A percentile compares a stretch with the other conserved stretches of the same genome.
phyloP scores from a whole-genome alignment of 2,329 filamentous ascomycete species.

The Ascochyta pisi region DNA sequence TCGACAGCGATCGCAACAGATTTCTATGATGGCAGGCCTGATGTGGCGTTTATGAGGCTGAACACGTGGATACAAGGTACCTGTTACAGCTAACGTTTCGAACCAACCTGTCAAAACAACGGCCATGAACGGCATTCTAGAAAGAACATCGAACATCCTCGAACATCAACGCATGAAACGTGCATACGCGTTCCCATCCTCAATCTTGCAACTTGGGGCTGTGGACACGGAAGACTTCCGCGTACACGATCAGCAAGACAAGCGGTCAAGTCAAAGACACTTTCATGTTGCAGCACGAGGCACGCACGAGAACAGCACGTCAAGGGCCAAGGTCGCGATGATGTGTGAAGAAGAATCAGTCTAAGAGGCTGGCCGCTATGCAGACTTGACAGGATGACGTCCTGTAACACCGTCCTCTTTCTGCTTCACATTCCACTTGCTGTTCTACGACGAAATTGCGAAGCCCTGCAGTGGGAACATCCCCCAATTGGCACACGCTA shows the following conservation, averaged over 20 bases:
- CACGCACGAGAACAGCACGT: constrained; percentile 3
- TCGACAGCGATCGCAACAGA: constrained; percentile 13
- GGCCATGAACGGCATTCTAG: constrained; percentile 17
- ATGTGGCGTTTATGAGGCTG: constrained; percentile 14
- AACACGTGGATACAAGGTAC: constrained; percentile 10
- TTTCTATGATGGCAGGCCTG: constrained; percentile 2
- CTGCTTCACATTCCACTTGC: constrained; percentile 14
- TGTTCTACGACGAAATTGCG: constrained; percentile 17
- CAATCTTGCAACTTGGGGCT: not conserved
- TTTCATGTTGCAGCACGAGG: constrained; percentile 12
- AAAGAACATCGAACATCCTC: constrained; percentile 14
- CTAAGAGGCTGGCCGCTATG: not conserved
- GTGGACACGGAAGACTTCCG: constrained; percentile 2
- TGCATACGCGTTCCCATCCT: constrained; percentile 12
- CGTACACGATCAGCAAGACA: not conserved
- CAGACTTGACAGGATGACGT: constrained; percentile 4
- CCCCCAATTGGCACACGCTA: constrained; percentile 12
- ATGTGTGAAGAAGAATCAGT: constrained; percentile 1
- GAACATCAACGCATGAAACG: constrained; percentile 13
- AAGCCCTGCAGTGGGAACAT: constrained; percentile 11
- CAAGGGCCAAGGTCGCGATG: not conserved
- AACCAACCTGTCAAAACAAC: constrained; percentile 16
- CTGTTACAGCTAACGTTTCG: constrained; percentile 17
- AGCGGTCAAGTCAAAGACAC: not conserved
- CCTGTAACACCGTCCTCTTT: constrained; percentile 10